These are phyloP conservation scores for Gymnopilus junonius DNA, from an alignment of 768 basidiomycete genomes.

Conservation along the genomic window DNA sequence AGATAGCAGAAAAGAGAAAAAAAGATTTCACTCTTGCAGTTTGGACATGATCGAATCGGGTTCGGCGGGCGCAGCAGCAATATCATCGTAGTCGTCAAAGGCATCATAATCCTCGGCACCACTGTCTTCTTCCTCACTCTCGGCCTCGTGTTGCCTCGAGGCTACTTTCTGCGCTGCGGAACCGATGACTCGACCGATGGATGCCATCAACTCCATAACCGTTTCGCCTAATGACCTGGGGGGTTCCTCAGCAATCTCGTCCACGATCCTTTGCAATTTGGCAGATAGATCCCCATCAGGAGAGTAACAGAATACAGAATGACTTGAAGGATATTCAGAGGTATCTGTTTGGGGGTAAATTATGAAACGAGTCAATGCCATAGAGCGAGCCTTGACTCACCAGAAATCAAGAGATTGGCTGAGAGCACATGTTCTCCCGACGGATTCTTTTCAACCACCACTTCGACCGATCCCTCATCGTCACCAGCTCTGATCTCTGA, in stretches of 20 bases:
- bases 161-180: constrained; percentile 16
- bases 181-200: constrained; percentile 29
- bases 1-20: background rate
- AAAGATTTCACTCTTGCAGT: constrained; percentile 35
- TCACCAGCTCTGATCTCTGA: constrained; percentile 59
- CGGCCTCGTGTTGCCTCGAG: constrained; percentile 8
- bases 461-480: constrained; percentile 68
- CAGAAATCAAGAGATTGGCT: constrained; percentile 54
- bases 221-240: constrained; percentile 50
- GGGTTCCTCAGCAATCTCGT: constrained; percentile 44
- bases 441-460: constrained; percentile 42
- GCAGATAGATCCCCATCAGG: constrained; percentile 47
- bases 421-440: constrained; percentile 36
- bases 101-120: constrained; percentile 40
- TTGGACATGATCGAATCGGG: constrained; percentile 28
- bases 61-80: constrained; percentile 28
- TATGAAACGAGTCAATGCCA: background rate
- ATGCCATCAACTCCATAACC: constrained; percentile 46
- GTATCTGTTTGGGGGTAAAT: constrained; percentile 45
- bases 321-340: constrained; percentile 66
- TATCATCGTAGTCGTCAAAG: constrained; percentile 43
- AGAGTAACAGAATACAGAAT: constrained; percentile 60
- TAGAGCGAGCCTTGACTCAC: constrained; percentile 30
- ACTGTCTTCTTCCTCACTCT: constrained; percentile 21
- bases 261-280: constrained; percentile 45